Evolutionary conservation across 106 monocot species (phyloP), one percentile per base, ranked within the genome.

Genomic region (Platanthera zijinensis): DNA sequence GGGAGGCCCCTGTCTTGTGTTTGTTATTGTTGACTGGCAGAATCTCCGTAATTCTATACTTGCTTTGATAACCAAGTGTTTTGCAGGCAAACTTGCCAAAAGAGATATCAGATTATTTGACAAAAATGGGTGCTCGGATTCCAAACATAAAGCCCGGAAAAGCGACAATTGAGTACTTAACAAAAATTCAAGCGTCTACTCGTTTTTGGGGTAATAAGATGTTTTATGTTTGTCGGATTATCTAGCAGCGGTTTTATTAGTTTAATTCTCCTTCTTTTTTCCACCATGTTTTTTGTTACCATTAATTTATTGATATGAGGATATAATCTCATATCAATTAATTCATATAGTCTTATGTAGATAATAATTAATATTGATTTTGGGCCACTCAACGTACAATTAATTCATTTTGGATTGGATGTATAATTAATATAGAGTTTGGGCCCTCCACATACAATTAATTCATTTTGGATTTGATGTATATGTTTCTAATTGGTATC

Each of bases 21-120:
- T n/a, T 61, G n/a, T 17, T 61, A 61, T 61, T 17, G 5, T 61
- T 67, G 11, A 67, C 67, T 25, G 25, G 9, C 1, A 22, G 25
- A 67, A 32, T 59, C 59, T 19, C 21, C 32, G 21, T 59, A 59
- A 39, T 67, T 22, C 12, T 46, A 71, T 47, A 17, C n/a, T 71
- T 71, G 15, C 8, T 48, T 71, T 71, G 70, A 71, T n/a, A 48
- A 28, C 8, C 4, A 17, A 49, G 6, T 53, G 6, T 57, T 52
- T 83, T 78, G 72, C 84, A 99, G 97, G 97, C 92, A 7, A 92
- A 99, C 54, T 84, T 99, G 72, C 99, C 99, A 39, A 94, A 92
- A 85, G 99, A 94, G 83, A 99, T 99, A 78, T 73, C 99, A 75
- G 99, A 99, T 82, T 99, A 99, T 75, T 85, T 99, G 90, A 92